phyloP scores from a whole-genome alignment of 495 filamentous ascomycete species.

The Aspergillus diversus region DNA sequence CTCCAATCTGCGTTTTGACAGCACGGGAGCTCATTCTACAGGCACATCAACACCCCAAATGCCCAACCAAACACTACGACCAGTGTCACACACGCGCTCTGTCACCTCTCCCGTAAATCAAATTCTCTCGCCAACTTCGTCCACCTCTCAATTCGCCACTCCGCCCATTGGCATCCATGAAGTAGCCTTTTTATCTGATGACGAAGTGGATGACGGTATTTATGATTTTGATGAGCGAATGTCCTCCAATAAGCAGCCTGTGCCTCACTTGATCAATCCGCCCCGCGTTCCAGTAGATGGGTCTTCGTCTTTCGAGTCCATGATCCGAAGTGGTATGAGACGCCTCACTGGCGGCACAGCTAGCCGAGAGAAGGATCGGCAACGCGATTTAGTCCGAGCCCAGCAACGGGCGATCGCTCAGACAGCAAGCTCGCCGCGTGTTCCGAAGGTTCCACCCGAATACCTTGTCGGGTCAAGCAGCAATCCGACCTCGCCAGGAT shows the following conservation, averaged over 20 bases:
- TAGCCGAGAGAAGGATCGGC: conserved; percentile 60
- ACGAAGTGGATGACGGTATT: conserved; percentile 52
- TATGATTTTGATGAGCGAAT: conserved; percentile 52
- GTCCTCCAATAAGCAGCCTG: conserved; percentile 51
- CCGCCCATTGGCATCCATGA: conserved; percentile 39
- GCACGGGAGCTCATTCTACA: conserved; percentile 64
- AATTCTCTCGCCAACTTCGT: conserved; percentile 48
- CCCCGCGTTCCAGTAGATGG: conserved; percentile 48
- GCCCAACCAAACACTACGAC: conserved; percentile 42
- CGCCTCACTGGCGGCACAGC: conserved; percentile 66
- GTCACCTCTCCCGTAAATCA: conserved; percentile 70
- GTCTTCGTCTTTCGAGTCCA: conserved; percentile 68
- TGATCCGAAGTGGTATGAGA: conserved; percentile 68
- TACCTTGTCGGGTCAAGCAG: conserved; percentile 49
- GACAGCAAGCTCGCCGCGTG: conserved; percentile 55
- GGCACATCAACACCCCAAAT: conserved; percentile 29
- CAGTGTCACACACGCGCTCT: conserved; percentile 69
- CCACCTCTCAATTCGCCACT: conserved; percentile 29
- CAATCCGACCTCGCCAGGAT: conserved; percentile 46
- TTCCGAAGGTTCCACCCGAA: conserved; percentile 66
- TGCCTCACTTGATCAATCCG: conserved; percentile 53
- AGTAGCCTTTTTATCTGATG: conserved; percentile 61
- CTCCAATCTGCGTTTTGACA: conserved; percentile 55
- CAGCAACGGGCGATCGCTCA: conserved; percentile 52
- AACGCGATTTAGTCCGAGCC: conserved; percentile 59